A percentile compares a stretch with the other conserved stretches of the same genome.
These are phyloP conservation scores for Termitomyces sp. DNA, from an alignment of 768 basidiomycete genomes.

Conservation along the genomic window DNA sequence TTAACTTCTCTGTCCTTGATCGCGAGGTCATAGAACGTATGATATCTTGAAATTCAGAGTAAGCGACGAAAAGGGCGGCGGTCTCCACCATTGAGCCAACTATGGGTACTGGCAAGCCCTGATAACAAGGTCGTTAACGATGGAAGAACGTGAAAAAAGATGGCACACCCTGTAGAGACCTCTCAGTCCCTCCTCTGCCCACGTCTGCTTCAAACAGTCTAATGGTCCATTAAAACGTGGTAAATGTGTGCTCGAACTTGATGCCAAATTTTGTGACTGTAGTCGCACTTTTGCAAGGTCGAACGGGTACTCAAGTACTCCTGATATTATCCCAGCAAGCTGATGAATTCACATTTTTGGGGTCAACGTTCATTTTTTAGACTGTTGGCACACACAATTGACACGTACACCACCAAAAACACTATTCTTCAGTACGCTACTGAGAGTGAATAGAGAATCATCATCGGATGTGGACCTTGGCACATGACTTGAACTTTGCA, in stretches of 20 bases:
- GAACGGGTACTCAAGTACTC: conserved; percentile 89
- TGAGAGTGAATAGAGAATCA: conserved; percentile 10
- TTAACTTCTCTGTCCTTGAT: conserved; percentile 38
- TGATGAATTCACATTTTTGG: conserved; percentile 21
- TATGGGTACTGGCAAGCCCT: conserved; percentile 94
- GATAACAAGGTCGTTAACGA: not conserved
- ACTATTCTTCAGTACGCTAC: conserved; percentile 36
- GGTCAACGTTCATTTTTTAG: not conserved
- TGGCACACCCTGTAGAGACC: conserved; percentile 84
- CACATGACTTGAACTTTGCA: too few species aligned
- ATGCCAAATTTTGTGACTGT: conserved; percentile 72
- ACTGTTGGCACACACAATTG: not conserved
- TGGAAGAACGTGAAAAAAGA: not conserved
- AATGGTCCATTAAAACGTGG: conserved; percentile 76
- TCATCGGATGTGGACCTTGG: too few species aligned
- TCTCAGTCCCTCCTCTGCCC: conserved; percentile 70
- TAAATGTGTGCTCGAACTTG: conserved; percentile 35
- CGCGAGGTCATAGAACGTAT: conserved; percentile 40
- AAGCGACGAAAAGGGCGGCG: conserved; percentile 83
- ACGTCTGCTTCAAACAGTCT: conserved; percentile 86
- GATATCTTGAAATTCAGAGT: conserved; percentile 68
- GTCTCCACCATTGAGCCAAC: conserved; percentile 94
- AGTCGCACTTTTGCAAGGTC: conserved; percentile 90
- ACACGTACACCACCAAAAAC: conserved; percentile 41
- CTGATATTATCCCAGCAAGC: conserved; percentile 81